These are phyloP conservation scores for Vicia villosa DNA, from an alignment of 306 rosid species.

Conservation along the genomic window DNA sequence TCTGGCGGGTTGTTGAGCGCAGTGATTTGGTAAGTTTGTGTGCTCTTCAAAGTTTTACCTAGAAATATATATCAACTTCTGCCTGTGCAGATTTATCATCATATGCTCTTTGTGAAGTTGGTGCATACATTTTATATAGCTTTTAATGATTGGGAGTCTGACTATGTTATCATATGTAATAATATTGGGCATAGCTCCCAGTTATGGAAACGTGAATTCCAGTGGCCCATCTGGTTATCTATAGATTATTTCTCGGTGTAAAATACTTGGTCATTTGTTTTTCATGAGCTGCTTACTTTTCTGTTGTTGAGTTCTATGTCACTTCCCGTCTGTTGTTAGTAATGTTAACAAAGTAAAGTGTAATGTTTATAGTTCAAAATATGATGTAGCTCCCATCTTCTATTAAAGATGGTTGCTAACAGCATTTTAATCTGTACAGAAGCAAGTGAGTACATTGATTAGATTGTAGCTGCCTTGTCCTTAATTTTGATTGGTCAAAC, in stretches of 20 bases:
- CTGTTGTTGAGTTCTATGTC: neutral
- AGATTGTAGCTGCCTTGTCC: neutral
- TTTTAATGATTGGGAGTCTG: neutral
- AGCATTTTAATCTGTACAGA: neutral
- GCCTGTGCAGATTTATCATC: neutral
- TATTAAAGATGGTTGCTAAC: neutral
- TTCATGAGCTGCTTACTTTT: neutral
- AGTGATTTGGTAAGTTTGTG: constrained; percentile 77
- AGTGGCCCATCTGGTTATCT: neutral
- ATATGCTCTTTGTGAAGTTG: neutral
- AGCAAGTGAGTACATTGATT: constrained; percentile 1
- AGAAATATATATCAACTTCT: neutral
- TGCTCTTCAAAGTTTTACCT: constrained; percentile 17
- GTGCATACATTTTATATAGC: neutral
- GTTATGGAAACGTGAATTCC: neutral
- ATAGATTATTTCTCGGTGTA: neutral
- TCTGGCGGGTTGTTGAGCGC: constrained; percentile 98
- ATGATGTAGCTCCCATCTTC: constrained; percentile 1
- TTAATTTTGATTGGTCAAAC: neutral
- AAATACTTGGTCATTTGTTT: neutral
- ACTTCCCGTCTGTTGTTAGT: neutral
- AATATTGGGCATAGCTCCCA: neutral
- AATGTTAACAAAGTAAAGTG: neutral
- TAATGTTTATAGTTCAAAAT: neutral
- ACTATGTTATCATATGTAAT: neutral